Evolutionary conservation across 441 rosid species (phyloP), one percentile per base, ranked within the genome.

Genomic region (Gossypium lobatum): DNA sequence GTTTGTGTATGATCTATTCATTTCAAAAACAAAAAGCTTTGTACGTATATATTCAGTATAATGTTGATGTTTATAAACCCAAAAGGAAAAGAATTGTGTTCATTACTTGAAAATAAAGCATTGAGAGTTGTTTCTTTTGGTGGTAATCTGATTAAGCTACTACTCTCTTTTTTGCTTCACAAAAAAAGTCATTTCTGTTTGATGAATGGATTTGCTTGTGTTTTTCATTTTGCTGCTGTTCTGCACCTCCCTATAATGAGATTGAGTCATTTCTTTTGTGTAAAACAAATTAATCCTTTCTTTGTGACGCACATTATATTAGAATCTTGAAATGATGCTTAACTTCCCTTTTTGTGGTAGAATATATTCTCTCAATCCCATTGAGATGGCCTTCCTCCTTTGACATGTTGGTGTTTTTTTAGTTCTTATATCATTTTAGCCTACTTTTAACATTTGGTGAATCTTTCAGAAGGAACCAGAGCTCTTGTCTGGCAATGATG

Each of bases 401-500:
- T 28, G 61, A 28, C 25, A 34, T 69, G 48, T 69, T 68, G 45
- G 18, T 28, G 45, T 21, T 53, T 69, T 60, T 52, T 25, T 67
- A 7, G 11, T 66, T 66, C 28, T 57, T 50, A 7, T 21, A 31
- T 45, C 34, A 69, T 69, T 53, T 52, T 53, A 11, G 17, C 61
- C 6, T 60, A 53, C 73, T 17, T 64, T 61, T 77, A 46, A 59
- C 62, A 17, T 71, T 54, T 75, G 25, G 72, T 48, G 80, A 68
- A 63, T 74, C 73, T 83, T 79, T 60, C 88, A 95, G 99, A 95
- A 89, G 71, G 99, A 95, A 83, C 91, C 96, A 2, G 98, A 93
- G 84, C 85, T 95, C 62, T 81, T 95, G 77, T 85, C 92, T 77
- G 95, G 95, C 81, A 93, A 95, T 84, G 99, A 95, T 81, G 93